Percentiles rank a stretch among this genome's conserved stretches.
Evolutionary conservation across 169 alveolate species (phyloP).

Genomic region (Plasmodium gonderi): DNA sequence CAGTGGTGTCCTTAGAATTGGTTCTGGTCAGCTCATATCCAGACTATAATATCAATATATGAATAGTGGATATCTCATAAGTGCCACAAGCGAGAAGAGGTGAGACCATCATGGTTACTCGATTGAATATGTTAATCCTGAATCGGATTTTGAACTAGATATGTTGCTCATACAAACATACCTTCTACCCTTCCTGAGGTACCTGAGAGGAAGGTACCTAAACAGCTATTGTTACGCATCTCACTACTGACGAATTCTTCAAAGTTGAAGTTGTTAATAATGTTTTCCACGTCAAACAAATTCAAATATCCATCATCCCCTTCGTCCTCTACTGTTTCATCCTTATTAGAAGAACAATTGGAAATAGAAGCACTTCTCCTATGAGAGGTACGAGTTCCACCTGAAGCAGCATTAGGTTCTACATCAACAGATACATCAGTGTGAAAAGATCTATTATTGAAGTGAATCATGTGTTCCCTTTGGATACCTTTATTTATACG

Average conservation of each 20-base stretch:
- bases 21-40: too few species aligned
- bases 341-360: background rate
- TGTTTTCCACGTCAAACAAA: slow-evolving; percentile 54
- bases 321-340: background rate
- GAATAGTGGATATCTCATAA: too few species aligned
- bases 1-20: too few species aligned
- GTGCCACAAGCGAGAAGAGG: too few species aligned
- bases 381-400: background rate
- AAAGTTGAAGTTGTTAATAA: slow-evolving; percentile 44
- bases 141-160: too few species aligned
- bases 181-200: too few species aligned
- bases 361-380: background rate
- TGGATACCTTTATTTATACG: slow-evolving; percentile 12
- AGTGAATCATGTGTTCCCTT: background rate
- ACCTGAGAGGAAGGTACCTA: background rate
- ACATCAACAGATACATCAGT: background rate
- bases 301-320: slow-evolving; percentile 19
- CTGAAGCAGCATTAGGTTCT: background rate
- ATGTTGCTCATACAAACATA: too few species aligned
- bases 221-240: slow-evolving; percentile 2
- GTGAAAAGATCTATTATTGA: background rate
- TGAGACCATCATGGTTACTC: too few species aligned
- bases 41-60: too few species aligned
- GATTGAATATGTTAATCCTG: too few species aligned
- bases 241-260: slow-evolving; percentile 27